Conservation (phyloP, 768 basidiomycete species). For the Mycena vitilis region DNA sequence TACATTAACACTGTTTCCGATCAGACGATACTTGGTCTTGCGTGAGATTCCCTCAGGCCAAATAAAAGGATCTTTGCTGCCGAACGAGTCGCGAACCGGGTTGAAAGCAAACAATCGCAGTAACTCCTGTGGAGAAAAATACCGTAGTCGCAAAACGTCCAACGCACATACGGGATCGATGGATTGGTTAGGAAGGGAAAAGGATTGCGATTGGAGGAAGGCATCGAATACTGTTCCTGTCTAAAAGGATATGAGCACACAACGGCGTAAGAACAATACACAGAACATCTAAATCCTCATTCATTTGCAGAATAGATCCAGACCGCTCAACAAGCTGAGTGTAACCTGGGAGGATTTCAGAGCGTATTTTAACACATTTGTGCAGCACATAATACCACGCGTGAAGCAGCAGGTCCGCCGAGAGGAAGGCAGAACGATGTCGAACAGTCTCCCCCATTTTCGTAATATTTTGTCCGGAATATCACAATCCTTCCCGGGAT, state of each 20-base stretch:
- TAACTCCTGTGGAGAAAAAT: conserved; percentile 81
- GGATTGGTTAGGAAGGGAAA: conserved; percentile 48
- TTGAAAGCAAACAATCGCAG: conserved; percentile 47
- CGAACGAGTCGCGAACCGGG: not conserved
- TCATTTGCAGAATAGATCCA: conserved; percentile 82
- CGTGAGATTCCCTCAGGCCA: conserved; percentile 73
- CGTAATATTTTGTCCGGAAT: conserved; percentile 72
- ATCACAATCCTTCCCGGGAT: conserved; percentile 36
- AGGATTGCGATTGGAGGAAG: conserved; percentile 82
- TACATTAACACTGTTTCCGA: conserved; percentile 89
- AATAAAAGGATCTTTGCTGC: conserved; percentile 48
- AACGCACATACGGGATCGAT: conserved; percentile 83
- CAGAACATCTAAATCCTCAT: conserved; percentile 72
- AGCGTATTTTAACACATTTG: conserved; percentile 6
- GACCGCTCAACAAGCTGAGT: conserved; percentile 81
- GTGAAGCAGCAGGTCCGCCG: conserved; percentile 84
- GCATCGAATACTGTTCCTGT: conserved; percentile 69
- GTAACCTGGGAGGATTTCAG: conserved; percentile 62
- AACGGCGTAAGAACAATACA: not conserved
- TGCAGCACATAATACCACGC: conserved; percentile 59
- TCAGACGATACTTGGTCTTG: conserved; percentile 76
- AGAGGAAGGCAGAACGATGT: conserved; percentile 76
- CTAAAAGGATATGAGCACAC: conserved; percentile 45
- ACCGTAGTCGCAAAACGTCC: conserved; percentile 84
- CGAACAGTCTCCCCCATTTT: conserved; percentile 86